Evolutionary conservation across 2,329 filamentous ascomycete species (phyloP), one percentile per base, ranked within the genome.

Genomic region (Phoma sp.): DNA sequence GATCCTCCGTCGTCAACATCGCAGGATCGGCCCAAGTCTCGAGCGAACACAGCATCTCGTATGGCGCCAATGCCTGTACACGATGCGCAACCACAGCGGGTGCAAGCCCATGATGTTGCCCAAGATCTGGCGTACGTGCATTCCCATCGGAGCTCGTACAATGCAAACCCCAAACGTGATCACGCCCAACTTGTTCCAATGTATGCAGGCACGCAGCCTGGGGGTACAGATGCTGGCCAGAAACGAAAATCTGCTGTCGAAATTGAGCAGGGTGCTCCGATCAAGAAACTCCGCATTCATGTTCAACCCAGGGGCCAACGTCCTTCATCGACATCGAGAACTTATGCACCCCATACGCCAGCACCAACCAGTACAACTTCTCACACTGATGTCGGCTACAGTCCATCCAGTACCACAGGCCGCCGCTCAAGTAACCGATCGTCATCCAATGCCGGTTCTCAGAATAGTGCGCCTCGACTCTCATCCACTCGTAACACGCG

Each of bases 21-120:
- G 1, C 49, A 57, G 6, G 57, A 61, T 32, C 64, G 70, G 33
- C 69, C 69, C 1, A 64, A 43, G 47, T 73, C 71, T 1, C 65
- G 65, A 46, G 72, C 71, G 9, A 74, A 75, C 29, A 73, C 65
- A 17, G 67, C 66, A 17, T 72, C 69, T 25, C 60, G 70, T 1
- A 68, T 75, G 55, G 62, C 62, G 52, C 63, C 64, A 6, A 55
- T 63, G 12, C 52, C 39, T 4, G n/a, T 13, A 6, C 47, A 33
- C 2, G 27, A 10, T 15, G 55, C 27, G 5, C 38, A 31, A 21
- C 51, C 21, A 17, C 45, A 36, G 22, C 25, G 41, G 38, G 19
- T 27, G 38, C 39, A 43, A 21, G 19, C 35, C 17, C 12, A 50
- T 31, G 27, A 37, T 15, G 10, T 4, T 15, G 2, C 7, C 6